phyloP scores from a whole-genome alignment of 108 stramenopile species.

The Bacterosira constricta region DNA sequence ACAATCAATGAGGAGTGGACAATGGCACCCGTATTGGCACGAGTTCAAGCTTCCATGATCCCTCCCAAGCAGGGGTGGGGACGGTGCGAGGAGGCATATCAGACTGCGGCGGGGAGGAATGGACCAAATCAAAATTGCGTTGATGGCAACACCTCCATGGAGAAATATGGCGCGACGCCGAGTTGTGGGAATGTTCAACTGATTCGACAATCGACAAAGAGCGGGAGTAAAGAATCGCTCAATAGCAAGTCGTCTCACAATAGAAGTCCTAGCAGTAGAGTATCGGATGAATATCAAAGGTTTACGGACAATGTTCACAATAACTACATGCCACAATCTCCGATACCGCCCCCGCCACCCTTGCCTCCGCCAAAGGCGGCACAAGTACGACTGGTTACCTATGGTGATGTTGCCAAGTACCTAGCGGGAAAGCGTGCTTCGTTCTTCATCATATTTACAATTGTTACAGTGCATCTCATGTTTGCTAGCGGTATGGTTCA shows the following conservation, averaged over 20 bases:
- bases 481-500: slow-evolving; percentile 50
- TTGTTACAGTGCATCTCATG: slow-evolving; percentile 53
- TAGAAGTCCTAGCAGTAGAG: not conserved
- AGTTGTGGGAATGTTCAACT: not conserved
- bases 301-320: not conserved
- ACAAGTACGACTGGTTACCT: slow-evolving; percentile 48
- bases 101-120: too few relatives aligned
- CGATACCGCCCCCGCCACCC: not conserved
- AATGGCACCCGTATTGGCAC: not conserved
- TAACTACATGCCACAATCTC: not conserved
- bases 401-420: slow-evolving; percentile 49
- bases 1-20: not conserved
- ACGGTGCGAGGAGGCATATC: too few relatives aligned
- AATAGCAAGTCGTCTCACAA: not conserved
- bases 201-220: not conserved
- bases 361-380: slow-evolving; percentile 14
- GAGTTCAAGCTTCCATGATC: not conserved
- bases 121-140: too few relatives aligned
- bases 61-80: too few relatives aligned
- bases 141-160: not conserved
- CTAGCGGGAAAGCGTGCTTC: slow-evolving; percentile 33
- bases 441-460: slow-evolving; percentile 33
- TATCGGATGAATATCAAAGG: slow-evolving; percentile 12
- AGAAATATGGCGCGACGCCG: not conserved
- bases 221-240: not conserved